A percentile compares a stretch with the other conserved stretches of the same genome.
Evolutionary conservation across 2,329 filamentous ascomycete species (phyloP).

Genomic region (Thermoascus crustaceus): DNA sequence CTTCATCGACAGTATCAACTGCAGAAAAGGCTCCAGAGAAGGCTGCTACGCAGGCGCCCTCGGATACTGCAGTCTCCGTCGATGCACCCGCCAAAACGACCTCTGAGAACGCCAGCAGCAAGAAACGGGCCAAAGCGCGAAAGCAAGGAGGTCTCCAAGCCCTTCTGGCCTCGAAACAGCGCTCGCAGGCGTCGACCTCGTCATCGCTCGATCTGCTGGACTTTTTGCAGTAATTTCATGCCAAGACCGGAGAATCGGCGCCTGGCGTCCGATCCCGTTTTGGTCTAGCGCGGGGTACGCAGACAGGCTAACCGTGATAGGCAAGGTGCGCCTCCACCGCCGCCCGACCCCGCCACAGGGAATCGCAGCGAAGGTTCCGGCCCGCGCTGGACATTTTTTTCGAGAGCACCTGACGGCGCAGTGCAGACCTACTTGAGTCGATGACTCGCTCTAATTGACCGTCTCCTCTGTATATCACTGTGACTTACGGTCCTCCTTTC

Average conservation of each 20-base stretch:
- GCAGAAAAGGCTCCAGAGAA: conserved; percentile 7
- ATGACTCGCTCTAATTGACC: too few species aligned
- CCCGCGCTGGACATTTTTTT: conserved; percentile 9
- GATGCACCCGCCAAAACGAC: conserved; percentile 8
- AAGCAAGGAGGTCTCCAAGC: conserved; percentile 48
- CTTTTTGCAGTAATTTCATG: conserved; percentile 39
- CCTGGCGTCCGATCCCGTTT: conserved; percentile 11
- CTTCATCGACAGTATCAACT: conserved; percentile 8
- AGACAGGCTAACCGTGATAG: not conserved
- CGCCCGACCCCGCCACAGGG: conserved; percentile 6
- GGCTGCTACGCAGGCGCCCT: conserved; percentile 5
- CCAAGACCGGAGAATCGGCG: conserved; percentile 15
- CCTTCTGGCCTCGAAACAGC: conserved; percentile 40
- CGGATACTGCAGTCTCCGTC: too few species aligned
- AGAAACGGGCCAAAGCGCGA: conserved; percentile 47
- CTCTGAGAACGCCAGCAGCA: conserved; percentile 41
- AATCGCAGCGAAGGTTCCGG: conserved; percentile 10
- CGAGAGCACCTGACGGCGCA: too few species aligned
- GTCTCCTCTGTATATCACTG: too few species aligned
- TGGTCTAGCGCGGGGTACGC: conserved; percentile 27
- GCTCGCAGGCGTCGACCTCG: conserved; percentile 17
- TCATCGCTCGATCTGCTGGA: conserved; percentile 45
- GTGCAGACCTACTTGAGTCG: too few species aligned
- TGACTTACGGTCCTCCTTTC: too few species aligned
- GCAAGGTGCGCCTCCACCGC: conserved; percentile 3